Conservation (phyloP, 2,329 filamentous ascomycete genomes). For the Beauveria brongniartii region DNA sequence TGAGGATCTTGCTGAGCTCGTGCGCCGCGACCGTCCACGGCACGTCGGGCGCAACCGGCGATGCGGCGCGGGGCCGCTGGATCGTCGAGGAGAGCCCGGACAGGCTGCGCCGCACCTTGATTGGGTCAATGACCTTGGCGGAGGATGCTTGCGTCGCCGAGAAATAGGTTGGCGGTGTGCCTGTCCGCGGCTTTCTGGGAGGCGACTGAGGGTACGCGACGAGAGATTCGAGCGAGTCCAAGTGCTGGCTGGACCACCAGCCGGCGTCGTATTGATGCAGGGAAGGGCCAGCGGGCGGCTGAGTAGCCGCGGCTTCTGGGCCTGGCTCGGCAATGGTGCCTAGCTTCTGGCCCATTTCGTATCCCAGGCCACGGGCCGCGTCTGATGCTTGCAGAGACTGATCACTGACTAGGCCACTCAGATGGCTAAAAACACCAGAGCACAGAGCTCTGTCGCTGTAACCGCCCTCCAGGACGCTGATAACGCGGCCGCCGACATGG, state of each 20-base stretch:
- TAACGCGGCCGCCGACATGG: slow-evolving; percentile 71
- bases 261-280: slow-evolving; percentile 50
- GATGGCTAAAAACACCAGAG: slow-evolving; percentile 82
- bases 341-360: slow-evolving; percentile 50
- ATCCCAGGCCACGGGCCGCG: slow-evolving; percentile 35
- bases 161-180: slow-evolving; percentile 64
- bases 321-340: slow-evolving; percentile 30
- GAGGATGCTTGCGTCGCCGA: slow-evolving; percentile 83
- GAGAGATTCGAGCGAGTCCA: slow-evolving; percentile 62
- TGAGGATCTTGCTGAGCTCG: slow-evolving; percentile 73
- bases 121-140: slow-evolving; percentile 65
- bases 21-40: slow-evolving; percentile 78
- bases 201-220: slow-evolving; percentile 42
- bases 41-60: slow-evolving; percentile 71
- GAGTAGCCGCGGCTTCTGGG: slow-evolving; percentile 13
- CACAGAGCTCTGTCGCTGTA: slow-evolving; percentile 88
- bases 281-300: slow-evolving; percentile 17
- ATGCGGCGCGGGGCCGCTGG: slow-evolving; percentile 39
- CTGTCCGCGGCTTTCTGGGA: slow-evolving; percentile 45
- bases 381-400: slow-evolving; percentile 30
- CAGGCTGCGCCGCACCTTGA: slow-evolving; percentile 55
- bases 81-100: slow-evolving; percentile 40
- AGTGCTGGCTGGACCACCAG: slow-evolving; percentile 62
- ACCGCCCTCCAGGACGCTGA: slow-evolving; percentile 91
- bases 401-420: slow-evolving; percentile 68